These are phyloP conservation scores for Neocucurbitaria cava DNA, from an alignment of 2,329 filamentous ascomycete genomes.

Conservation along the genomic window DNA sequence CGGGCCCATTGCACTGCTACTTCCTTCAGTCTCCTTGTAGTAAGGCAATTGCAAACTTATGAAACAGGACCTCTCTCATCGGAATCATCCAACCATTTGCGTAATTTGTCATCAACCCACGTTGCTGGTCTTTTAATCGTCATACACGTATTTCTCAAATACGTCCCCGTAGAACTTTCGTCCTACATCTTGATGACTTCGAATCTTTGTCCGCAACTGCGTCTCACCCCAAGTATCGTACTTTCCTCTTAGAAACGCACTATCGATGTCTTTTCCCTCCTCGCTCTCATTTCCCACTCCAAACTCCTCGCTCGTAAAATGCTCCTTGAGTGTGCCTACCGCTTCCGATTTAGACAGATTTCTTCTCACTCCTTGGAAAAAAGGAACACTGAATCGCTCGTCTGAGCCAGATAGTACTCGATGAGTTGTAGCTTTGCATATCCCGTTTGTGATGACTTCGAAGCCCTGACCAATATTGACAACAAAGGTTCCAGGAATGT, in stretches of 20 bases:
- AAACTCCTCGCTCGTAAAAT: constrained; percentile 9
- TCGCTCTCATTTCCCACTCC: constrained; percentile 7
- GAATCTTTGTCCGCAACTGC: constrained; percentile 49
- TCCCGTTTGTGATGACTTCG: constrained; percentile 63
- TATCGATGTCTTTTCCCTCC: constrained; percentile 13
- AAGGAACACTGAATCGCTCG: constrained; percentile 45
- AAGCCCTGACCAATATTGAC: constrained; percentile 67
- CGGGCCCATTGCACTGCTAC: not conserved
- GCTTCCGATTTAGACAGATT: constrained; percentile 26
- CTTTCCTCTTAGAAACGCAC: constrained; percentile 14
- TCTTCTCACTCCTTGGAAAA: constrained; percentile 47
- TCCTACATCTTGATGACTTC: constrained; percentile 42
- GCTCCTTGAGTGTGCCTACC: constrained; percentile 6
- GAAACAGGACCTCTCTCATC: not conserved
- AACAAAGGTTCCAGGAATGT: constrained; percentile 59
- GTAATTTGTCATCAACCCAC: not conserved
- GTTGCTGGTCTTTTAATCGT: not conserved
- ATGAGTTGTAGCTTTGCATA: constrained; percentile 61
- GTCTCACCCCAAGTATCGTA: constrained; percentile 46
- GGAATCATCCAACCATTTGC: not conserved
- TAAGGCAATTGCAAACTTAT: not conserved
- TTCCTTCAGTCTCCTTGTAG: not conserved
- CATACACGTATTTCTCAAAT: constrained; percentile 10
- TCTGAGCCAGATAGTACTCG: constrained; percentile 26
- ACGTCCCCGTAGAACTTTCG: constrained; percentile 46